phyloP scores from a whole-genome alignment of 768 basidiomycete species.

The Calocera viscosa region DNA sequence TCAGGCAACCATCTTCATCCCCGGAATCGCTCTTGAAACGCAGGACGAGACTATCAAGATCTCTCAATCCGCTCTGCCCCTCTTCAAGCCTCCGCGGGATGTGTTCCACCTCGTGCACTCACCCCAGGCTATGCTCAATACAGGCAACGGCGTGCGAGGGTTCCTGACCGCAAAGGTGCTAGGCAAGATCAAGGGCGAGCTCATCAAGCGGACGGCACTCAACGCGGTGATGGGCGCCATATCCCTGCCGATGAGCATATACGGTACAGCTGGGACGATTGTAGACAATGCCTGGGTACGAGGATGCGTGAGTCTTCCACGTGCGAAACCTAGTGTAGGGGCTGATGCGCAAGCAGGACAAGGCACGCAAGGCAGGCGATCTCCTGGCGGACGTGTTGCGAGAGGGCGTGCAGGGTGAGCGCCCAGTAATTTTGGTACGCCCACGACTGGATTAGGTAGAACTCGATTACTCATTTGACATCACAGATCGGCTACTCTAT shows the following conservation, averaged over 20 bases:
- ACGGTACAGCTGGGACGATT: conserved; percentile 18
- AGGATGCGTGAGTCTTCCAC: conserved; percentile 16
- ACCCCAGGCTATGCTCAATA: conserved; percentile 22
- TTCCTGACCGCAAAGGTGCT: conserved; percentile 27
- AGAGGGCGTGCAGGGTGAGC: conserved; percentile 32
- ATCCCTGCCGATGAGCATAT: conserved; percentile 21
- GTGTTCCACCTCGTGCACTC: conserved; percentile 27
- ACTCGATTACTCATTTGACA: neutral
- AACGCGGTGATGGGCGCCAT: conserved; percentile 32
- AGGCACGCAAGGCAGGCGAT: conserved; percentile 33
- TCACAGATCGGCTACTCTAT: conserved; percentile 32
- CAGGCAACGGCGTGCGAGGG: conserved; percentile 23
- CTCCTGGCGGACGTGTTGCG: conserved; percentile 35
- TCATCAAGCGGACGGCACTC: conserved; percentile 34
- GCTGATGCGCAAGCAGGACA: conserved; percentile 28
- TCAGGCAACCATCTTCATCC: conserved; percentile 31
- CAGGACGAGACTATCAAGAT: conserved; percentile 28
- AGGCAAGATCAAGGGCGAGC: conserved; percentile 25
- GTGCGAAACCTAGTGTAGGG: neutral
- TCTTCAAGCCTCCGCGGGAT: conserved; percentile 25
- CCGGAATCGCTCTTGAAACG: conserved; percentile 31
- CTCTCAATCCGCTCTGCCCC: conserved; percentile 17
- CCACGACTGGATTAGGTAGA: neutral
- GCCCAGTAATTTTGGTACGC: conserved; percentile 31
- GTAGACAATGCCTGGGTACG: conserved; percentile 24